phyloP scores from a whole-genome alignment of 352 stramenopile species.

The Globisporangium splendens region DNA sequence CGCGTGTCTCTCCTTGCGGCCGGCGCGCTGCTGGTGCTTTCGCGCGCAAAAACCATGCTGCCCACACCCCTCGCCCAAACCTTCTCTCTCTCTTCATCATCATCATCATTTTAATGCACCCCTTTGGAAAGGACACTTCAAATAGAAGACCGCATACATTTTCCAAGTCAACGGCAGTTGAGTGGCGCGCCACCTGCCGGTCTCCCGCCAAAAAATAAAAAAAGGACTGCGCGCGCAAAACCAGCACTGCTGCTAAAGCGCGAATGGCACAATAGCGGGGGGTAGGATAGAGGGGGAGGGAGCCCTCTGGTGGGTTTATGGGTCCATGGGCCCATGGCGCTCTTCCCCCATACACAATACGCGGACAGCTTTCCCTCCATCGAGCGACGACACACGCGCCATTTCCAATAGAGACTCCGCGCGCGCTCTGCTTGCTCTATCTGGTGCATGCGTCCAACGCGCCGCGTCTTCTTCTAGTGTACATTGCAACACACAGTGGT shows the following conservation, averaged over 20 bases:
- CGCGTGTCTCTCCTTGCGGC: neutral
- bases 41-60: neutral
- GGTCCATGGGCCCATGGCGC: neutral
- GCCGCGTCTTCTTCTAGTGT: neutral
- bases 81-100: neutral
- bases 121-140: neutral
- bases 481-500: neutral
- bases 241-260: neutral
- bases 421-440: neutral
- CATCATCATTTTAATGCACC: neutral
- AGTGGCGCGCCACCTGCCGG: neutral
- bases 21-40: neutral
- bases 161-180: slow-evolving; percentile 11
- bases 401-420: neutral
- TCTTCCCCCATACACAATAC: slow-evolving; percentile 4
- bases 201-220: slow-evolving; percentile 15
- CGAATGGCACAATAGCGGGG: slow-evolving; percentile 11
- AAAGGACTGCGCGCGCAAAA: slow-evolving; percentile 9
- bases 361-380: slow-evolving; percentile 2
- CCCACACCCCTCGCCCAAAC: neutral
- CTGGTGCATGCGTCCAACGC: neutral
- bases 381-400: neutral
- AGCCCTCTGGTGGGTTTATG: slow-evolving; percentile 1
- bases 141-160: slow-evolving; percentile 11
- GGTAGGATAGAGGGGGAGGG: slow-evolving; percentile 1